Evolutionary conservation across 2,329 filamentous ascomycete genomes (phyloP), one percentile per base, ranked within the genome.

Genomic region (Dryadomyces quercivorus): DNA sequence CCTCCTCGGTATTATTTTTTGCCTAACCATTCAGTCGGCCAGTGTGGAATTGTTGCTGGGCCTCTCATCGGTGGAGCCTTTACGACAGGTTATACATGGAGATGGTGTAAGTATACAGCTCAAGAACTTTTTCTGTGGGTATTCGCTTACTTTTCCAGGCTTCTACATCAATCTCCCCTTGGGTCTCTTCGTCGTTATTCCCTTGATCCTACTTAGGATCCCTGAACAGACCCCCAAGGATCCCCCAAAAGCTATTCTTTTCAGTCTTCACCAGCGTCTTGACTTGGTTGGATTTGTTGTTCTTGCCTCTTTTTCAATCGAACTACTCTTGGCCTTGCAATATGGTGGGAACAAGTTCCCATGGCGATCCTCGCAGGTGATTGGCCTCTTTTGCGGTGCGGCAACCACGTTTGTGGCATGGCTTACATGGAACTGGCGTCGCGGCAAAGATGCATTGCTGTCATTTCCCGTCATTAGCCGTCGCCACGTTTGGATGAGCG

Each of bases 131-230:
- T 34, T 18, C 20, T 21, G 2, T 36, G 9, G 3, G 16, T 3
- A 13, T 8, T 13, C 3, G 16, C 22, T 10, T 26, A 8, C 9
- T 21, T 46, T 7, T n/a, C 43, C 43, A 67, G 69, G 69, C 53
- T 75, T 74, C 59, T 75, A 70, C 57, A 66, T 76, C 64, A 75
- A 75, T 59, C 65, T 76, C 5, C 73, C 73, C 1, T 48, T 75
- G 31, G 72, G 72, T 4, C 67, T 59, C 2, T 16, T 71, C 15
- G 64, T 69, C 2, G 70, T 63, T 9, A 5, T 64, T 5, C 60
- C 66, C 12, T 50, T 74, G 8, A 20, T 64, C 1, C 53, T 70
- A 10, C 56, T 69, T 21, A 60, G 62, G 48, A 64, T 72, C 12
- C 72, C 70, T 15, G 69, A 72, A 16, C 66, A 67, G 47, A 62